Percentiles rank a stretch among this genome's conserved stretches.
phyloP scores from a whole-genome alignment of 1,139 yeast species.

The Yamadazyma kanchanaburiensis region DNA sequence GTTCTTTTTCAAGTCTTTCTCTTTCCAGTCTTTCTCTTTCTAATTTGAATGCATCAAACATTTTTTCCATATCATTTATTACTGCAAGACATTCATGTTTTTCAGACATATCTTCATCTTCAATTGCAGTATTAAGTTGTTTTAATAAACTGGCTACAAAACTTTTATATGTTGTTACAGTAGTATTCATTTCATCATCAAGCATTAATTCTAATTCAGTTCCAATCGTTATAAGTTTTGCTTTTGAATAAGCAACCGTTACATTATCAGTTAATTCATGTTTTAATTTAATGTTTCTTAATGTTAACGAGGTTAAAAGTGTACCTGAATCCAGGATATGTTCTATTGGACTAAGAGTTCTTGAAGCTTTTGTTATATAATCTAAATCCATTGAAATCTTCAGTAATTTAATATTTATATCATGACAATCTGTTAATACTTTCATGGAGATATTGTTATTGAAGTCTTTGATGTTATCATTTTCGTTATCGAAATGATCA shows the following conservation, averaged over 20 bases:
- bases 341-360: constrained; percentile 42
- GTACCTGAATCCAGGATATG: constrained; percentile 59
- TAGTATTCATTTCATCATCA: constrained; percentile 21
- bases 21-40: constrained; percentile 19
- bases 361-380: constrained; percentile 40
- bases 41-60: constrained; percentile 51
- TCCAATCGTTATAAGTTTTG: constrained; percentile 54
- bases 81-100: constrained; percentile 59
- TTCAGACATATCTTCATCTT: constrained; percentile 45
- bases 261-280: constrained; percentile 47
- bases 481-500: constrained; percentile 30
- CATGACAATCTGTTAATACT: constrained; percentile 48
- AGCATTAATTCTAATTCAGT: constrained; percentile 49
- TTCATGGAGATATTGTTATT: constrained; percentile 46
- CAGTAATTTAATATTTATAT: constrained; percentile 38
- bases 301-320: constrained; percentile 45
- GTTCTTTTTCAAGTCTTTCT: constrained; percentile 4
- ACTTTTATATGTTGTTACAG: constrained; percentile 46
- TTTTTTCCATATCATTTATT: constrained; percentile 58
- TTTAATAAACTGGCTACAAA: constrained; percentile 50
- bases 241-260: constrained; percentile 54
- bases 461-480: constrained; percentile 35
- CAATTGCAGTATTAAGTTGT: constrained; percentile 51
- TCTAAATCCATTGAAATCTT: constrained; percentile 46
- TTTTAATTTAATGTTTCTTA: constrained; percentile 48